Percentiles rank a stretch among this genome's conserved stretches.
Evolutionary conservation across 768 basidiomycete species (phyloP).

Genomic region (Daedalea quercina): DNA sequence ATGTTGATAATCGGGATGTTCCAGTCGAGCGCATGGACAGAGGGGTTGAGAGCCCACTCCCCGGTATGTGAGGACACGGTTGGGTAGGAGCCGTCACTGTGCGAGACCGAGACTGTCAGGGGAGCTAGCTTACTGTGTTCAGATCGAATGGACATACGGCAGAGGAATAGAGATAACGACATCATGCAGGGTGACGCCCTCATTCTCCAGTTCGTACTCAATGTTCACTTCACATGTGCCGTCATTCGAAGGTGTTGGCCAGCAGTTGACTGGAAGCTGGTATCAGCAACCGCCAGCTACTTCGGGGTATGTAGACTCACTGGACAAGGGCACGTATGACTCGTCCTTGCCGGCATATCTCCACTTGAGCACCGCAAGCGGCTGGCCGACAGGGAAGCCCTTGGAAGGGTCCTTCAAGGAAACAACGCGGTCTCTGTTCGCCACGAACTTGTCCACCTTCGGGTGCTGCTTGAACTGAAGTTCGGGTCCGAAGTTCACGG

Average conservation of each 20-base stretch:
- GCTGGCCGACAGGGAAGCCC: slow-evolving; percentile 83
- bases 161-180: slow-evolving; percentile 88
- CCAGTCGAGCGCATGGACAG: slow-evolving; percentile 83
- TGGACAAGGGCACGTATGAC: slow-evolving; percentile 82
- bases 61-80: slow-evolving; percentile 72
- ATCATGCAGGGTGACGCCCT: slow-evolving; percentile 73
- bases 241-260: slow-evolving; percentile 89
- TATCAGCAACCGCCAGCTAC: neutral
- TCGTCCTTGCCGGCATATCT: slow-evolving; percentile 88
- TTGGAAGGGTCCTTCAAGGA: slow-evolving; percentile 79
- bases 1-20: slow-evolving; percentile 61
- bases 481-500: slow-evolving; percentile 54
- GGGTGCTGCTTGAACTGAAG: slow-evolving; percentile 98
- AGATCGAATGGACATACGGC: slow-evolving; percentile 46
- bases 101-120: slow-evolving; percentile 1
- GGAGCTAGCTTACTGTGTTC: slow-evolving; percentile 1
- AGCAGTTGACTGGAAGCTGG: slow-evolving; percentile 74
- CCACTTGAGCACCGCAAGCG: slow-evolving; percentile 89
- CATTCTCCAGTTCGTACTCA: slow-evolving; percentile 93
- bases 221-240: slow-evolving; percentile 94
- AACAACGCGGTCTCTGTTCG: slow-evolving; percentile 60
- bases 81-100: slow-evolving; percentile 81
- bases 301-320: slow-evolving; percentile 40
- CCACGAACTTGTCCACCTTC: slow-evolving; percentile 80
- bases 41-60: slow-evolving; percentile 77